Evolutionary conservation across 2,329 filamentous ascomycete species (phyloP).

Genomic region (Nannizziopsis arthrosporioides): DNA sequence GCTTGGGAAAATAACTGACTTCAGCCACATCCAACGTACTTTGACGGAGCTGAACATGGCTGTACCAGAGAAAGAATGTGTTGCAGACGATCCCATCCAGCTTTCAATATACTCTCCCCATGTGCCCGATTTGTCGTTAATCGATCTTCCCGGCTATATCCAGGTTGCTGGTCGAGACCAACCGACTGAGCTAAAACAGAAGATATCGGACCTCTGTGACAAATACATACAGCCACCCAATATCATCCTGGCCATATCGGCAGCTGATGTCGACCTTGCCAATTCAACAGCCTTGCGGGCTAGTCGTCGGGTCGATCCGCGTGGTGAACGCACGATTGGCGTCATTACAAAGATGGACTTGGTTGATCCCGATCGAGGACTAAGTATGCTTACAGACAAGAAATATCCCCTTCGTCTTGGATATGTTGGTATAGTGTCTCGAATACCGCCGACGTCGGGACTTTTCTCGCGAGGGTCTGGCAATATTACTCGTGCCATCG

Average conservation of each 20-base stretch:
- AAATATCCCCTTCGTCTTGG: constrained; percentile 93
- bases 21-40: constrained; percentile 73
- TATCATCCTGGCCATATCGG: constrained; percentile 92
- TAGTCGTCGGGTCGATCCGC: constrained; percentile 80
- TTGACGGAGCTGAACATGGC: constrained; percentile 90
- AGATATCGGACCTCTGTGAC: constrained; percentile 90
- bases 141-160: constrained; percentile 94
- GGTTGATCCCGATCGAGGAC: constrained; percentile 70
- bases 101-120: constrained; percentile 90
- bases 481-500: constrained; percentile 69
- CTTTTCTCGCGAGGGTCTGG: constrained; percentile 74
- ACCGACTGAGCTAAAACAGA: constrained; percentile 81
- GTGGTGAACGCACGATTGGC: constrained; percentile 90
- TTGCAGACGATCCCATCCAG: constrained; percentile 93
- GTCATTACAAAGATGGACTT: constrained; percentile 99
- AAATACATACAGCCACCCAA: constrained; percentile 97
- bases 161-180: constrained; percentile 89
- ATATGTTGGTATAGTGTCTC: constrained; percentile 89
- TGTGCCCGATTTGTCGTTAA: constrained; percentile 87
- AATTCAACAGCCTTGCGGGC: constrained; percentile 89
- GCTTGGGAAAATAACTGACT: constrained; percentile 80
- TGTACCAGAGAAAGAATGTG: constrained; percentile 80
- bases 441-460: constrained; percentile 54
- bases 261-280: constrained; percentile 90
- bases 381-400: constrained; percentile 67